These are phyloP conservation scores for Rhizopus arrhizus DNA, from an alignment of 371 early-diverging fungal genomes.

Conservation along the genomic window DNA sequence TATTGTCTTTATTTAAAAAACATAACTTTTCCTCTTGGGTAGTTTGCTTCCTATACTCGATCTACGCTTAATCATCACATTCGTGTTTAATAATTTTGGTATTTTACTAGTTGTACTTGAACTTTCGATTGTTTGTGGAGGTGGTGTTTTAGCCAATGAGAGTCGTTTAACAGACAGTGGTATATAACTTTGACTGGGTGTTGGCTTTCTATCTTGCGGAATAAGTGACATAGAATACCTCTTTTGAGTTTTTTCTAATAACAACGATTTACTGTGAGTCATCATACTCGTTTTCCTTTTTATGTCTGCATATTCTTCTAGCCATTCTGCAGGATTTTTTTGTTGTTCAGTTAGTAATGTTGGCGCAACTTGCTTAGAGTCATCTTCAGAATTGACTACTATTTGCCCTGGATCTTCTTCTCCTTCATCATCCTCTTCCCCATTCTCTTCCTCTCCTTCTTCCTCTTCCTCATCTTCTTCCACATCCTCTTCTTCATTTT, in stretches of 20 bases:
- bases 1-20: neutral
- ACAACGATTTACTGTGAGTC: neutral
- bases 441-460: too few species aligned
- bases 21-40: neutral
- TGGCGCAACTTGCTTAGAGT: too few species aligned
- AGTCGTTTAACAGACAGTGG: slow-evolving; percentile 1
- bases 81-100: neutral
- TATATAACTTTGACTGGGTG: neutral
- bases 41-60: slow-evolving; percentile 3
- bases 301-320: neutral
- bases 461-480: too few species aligned
- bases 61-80: neutral
- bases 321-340: neutral
- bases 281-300: neutral
- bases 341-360: too few species aligned
- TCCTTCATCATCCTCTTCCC: neutral
- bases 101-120: neutral
- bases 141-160: neutral
- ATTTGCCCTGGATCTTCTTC: neutral
- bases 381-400: neutral
- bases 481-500: too few species aligned
- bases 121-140: neutral
- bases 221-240: neutral
- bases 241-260: neutral
- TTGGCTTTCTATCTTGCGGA: neutral